phyloP scores from a whole-genome alignment of 2,329 filamentous ascomycete species.

The Neofusicoccum kwambonambiense region DNA sequence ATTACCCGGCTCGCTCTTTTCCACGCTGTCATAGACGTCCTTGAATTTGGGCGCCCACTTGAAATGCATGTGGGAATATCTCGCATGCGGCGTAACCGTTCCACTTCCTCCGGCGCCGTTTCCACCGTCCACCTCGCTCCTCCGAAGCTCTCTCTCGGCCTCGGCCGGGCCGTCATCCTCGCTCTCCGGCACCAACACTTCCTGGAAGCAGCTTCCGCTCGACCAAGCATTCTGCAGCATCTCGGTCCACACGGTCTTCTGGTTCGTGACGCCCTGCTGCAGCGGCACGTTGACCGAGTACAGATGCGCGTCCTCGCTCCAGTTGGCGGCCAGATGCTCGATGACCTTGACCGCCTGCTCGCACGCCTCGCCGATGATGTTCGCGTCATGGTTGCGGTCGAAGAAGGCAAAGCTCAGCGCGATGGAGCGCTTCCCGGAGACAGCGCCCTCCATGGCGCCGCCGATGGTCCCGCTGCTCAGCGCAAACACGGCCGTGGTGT shows the following conservation, averaged over 20 bases:
- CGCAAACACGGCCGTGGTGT: constrained; percentile 51
- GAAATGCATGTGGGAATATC: constrained; percentile 80
- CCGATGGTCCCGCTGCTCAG: constrained; percentile 51
- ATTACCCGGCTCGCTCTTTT: constrained; percentile 70
- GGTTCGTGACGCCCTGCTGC: constrained; percentile 67
- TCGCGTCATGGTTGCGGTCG: constrained; percentile 76
- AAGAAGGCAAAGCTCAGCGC: constrained; percentile 92
- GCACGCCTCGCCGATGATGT: constrained; percentile 75
- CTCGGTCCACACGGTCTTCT: constrained; percentile 76
- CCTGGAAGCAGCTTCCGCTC: constrained; percentile 75
- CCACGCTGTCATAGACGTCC: constrained; percentile 86
- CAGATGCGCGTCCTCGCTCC: constrained; percentile 70
- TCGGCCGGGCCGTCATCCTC: constrained; percentile 60
- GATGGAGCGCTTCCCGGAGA: constrained; percentile 59
- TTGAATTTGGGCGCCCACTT: constrained; percentile 89
- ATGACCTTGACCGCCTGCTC: constrained; percentile 73
- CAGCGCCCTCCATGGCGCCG: constrained; percentile 50
- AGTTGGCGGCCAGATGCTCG: constrained; percentile 74
- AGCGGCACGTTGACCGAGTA: constrained; percentile 91
- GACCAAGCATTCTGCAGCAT: constrained; percentile 90
- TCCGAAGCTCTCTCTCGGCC: constrained; percentile 73
- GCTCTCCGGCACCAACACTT: constrained; percentile 62
- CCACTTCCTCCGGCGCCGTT: constrained; percentile 27
- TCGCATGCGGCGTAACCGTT: constrained; percentile 37
- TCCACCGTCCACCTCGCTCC: constrained; percentile 38